Conservation (phyloP, 1,139 yeast species). For the Zygosaccharomyces sapae region DNA sequence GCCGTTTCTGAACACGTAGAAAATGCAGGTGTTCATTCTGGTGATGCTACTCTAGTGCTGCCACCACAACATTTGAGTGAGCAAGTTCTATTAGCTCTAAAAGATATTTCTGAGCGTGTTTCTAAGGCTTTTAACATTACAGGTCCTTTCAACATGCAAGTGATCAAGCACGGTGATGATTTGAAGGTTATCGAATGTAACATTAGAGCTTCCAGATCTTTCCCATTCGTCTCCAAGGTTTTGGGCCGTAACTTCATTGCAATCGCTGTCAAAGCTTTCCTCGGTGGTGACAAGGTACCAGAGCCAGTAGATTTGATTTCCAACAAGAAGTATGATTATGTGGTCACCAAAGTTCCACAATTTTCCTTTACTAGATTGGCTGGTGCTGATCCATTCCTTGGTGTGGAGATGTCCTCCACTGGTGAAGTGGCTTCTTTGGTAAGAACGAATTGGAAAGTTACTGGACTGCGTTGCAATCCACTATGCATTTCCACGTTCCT, state of each 20-base stretch:
- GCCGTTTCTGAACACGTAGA: conserved; percentile 98
- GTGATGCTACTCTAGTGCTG: conserved; percentile 91
- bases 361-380: conserved; percentile 96
- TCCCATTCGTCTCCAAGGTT: conserved; percentile 98
- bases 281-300: conserved; percentile 50
- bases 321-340: conserved; percentile 58
- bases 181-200: conserved; percentile 97
- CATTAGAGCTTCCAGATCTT: conserved; percentile 95
- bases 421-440: conserved; percentile 98
- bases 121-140: conserved; percentile 93
- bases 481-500: conserved; percentile 94
- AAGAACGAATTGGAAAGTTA: conserved; percentile 80
- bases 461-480: conserved; percentile 95
- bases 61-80: conserved; percentile 80
- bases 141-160: conserved; percentile 98
- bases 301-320: conserved; percentile 61
- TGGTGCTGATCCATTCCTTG: conserved; percentile 97
- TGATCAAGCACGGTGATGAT: conserved; percentile 65
- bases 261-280: conserved; percentile 82
- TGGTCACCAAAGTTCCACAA: conserved; percentile 97
- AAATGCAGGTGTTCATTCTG: conserved; percentile 98
- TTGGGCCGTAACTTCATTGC: conserved; percentile 91
- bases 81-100: conserved; percentile 56
- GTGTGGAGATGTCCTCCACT: conserved; percentile 98
- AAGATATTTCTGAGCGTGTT: conserved; percentile 84